Evolutionary conservation across 345 rosid species (phyloP).

Genomic region (Populus pruinosa): DNA sequence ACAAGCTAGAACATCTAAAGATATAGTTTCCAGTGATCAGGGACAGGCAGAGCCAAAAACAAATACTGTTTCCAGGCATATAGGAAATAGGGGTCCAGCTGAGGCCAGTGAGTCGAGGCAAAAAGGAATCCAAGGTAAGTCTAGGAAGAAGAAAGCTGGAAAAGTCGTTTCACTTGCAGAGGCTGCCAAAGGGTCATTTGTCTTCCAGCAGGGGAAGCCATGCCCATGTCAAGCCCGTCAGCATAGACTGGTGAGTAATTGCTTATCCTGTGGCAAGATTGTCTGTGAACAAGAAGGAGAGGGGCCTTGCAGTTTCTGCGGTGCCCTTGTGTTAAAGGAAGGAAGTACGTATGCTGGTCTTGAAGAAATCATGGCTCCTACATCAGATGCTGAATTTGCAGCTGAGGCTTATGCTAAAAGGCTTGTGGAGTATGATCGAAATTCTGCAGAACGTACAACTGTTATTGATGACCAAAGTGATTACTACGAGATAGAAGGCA

Average conservation of each 20-base stretch:
- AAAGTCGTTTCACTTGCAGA: constrained; percentile 86
- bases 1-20: constrained; percentile 46
- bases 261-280: constrained; percentile 94
- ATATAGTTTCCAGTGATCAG: constrained; percentile 18
- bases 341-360: constrained; percentile 85
- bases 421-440: constrained; percentile 87
- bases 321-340: constrained; percentile 84
- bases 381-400: constrained; percentile 71
- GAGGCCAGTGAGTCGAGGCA: constrained; percentile 25
- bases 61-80: constrained; percentile 25
- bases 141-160: constrained; percentile 81
- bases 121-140: constrained; percentile 45
- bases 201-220: constrained; percentile 91
- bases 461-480: constrained; percentile 98
- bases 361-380: constrained; percentile 55
- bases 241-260: constrained; percentile 81
- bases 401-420: constrained; percentile 92
- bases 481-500: constrained; percentile 87
- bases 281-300: constrained; percentile 98
- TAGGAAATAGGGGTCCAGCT: constrained; percentile 18
- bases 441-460: constrained; percentile 86
- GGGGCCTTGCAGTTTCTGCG: constrained; percentile 86
- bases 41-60: constrained; percentile 32
- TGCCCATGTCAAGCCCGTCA: constrained; percentile 89
- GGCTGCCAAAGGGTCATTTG: constrained; percentile 90